Evolutionary conservation across 2,329 filamentous ascomycete genomes (phyloP).

Genomic region (Exophiala sideris): DNA sequence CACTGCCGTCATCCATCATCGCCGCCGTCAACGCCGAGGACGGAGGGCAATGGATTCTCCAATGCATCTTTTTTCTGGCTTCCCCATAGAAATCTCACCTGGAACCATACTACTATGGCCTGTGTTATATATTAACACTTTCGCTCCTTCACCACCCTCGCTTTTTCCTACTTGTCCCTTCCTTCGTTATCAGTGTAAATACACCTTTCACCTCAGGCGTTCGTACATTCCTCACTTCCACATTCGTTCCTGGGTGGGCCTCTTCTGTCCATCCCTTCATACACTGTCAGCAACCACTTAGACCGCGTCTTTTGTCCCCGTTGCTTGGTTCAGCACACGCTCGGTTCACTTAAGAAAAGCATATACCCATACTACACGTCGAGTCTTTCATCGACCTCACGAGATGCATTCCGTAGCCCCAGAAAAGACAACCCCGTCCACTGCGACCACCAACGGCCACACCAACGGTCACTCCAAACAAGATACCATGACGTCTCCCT

Average conservation of each 20-base stretch:
- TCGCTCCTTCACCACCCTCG: neutral
- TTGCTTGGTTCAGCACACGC: slow-evolving; percentile 3
- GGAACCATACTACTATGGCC: too few relatives aligned
- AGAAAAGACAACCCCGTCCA: slow-evolving; percentile 16
- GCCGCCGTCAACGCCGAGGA: too few relatives aligned
- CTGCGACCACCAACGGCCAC: slow-evolving; percentile 12
- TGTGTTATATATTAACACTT: too few relatives aligned
- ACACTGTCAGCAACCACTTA: slow-evolving; percentile 1
- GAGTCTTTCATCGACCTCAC: neutral
- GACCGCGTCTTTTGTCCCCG: slow-evolving; percentile 4
- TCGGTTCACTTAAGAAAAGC: neutral
- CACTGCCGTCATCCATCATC: neutral
- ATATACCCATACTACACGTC: neutral
- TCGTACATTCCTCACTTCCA: too few relatives aligned
- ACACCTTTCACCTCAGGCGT: too few relatives aligned
- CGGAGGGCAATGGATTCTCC: too few relatives aligned
- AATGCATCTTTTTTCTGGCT: too few relatives aligned
- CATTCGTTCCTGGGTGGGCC: neutral
- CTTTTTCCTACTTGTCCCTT: neutral
- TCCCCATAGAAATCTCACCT: too few relatives aligned
- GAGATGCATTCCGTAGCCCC: slow-evolving; percentile 16
- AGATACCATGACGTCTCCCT: slow-evolving; percentile 51
- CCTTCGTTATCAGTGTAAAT: too few relatives aligned
- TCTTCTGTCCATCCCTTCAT: neutral
- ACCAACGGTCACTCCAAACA: slow-evolving; percentile 15